Conservation (phyloP, 2,329 filamentous ascomycete species). For the Pseudogymnoascus sp. region DNA sequence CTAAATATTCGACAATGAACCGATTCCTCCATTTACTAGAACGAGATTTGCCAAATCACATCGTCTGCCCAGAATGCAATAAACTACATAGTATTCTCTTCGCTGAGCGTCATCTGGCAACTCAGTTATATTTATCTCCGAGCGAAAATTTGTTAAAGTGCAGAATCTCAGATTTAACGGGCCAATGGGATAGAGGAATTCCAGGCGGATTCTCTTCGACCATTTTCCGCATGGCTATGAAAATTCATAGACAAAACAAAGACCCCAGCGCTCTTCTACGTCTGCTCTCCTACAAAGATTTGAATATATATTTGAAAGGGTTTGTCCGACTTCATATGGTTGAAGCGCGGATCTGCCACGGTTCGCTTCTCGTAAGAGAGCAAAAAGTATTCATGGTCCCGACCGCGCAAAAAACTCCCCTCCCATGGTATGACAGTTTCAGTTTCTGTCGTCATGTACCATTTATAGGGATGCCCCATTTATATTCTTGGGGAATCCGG, state of each 20-base stretch:
- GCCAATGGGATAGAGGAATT: neutral
- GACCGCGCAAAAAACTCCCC: slow-evolving; percentile 5
- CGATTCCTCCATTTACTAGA: slow-evolving; percentile 14
- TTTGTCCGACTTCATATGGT: slow-evolving; percentile 11
- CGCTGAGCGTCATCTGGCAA: slow-evolving; percentile 6
- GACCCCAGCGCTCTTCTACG: slow-evolving; percentile 5
- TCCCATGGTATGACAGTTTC: slow-evolving; percentile 9
- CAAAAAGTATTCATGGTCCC: slow-evolving; percentile 13
- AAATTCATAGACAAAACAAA: slow-evolving; percentile 12
- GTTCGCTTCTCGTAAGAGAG: slow-evolving; percentile 9
- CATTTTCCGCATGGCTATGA: slow-evolving; percentile 17
- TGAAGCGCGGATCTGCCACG: slow-evolving; percentile 11
- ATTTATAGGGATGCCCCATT: neutral
- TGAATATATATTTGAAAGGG: neutral
- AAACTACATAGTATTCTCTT: slow-evolving; percentile 13
- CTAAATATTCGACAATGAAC: slow-evolving; percentile 5
- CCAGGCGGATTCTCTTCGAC: slow-evolving; percentile 14
- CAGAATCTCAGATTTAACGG: slow-evolving; percentile 8
- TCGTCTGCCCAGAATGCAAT: slow-evolving; percentile 13
- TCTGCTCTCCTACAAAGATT: slow-evolving; percentile 7
- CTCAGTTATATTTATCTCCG: neutral
- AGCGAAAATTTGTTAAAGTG: slow-evolving; percentile 9
- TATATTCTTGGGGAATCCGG: slow-evolving; percentile 10
- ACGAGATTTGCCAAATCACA: slow-evolving; percentile 12
- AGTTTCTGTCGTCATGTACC: slow-evolving; percentile 12